Percentiles rank a stretch among this genome's conserved stretches.
Evolutionary conservation across 768 basidiomycete species (phyloP).

Genomic region (Suillus subluteus): DNA sequence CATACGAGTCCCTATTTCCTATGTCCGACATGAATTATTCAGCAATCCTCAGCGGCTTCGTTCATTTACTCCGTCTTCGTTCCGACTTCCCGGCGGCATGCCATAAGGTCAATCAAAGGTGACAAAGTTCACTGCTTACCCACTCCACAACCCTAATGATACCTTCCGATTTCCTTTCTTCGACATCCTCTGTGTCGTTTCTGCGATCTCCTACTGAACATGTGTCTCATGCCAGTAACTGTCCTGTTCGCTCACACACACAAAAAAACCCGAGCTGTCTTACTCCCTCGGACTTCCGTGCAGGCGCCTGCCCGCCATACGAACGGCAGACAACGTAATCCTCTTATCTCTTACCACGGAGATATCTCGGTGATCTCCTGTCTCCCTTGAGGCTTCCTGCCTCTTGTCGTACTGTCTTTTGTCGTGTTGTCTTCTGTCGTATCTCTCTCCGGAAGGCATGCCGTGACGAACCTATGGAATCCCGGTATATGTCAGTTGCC

Average conservation of each 20-base stretch:
- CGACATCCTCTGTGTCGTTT: conserved; percentile 5
- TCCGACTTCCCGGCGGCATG: conserved; percentile 21
- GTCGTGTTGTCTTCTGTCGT: conserved; percentile 2
- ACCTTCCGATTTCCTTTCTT: conserved; percentile 6
- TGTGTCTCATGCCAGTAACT: conserved; percentile 2
- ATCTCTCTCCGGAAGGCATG: not conserved
- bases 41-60: not conserved
- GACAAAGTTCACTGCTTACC: conserved; percentile 12
- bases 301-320: conserved; percentile 11
- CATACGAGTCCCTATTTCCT: not conserved
- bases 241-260: conserved; percentile 2
- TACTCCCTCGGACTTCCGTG: conserved; percentile 17
- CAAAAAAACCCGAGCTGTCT: not conserved
- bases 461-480: not conserved
- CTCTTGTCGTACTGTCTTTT: conserved; percentile 7
- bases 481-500: not conserved
- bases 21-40: conserved; percentile 6
- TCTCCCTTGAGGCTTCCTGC: conserved; percentile 18
- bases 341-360: conserved; percentile 14
- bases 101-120: conserved; percentile 9
- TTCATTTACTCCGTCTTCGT: conserved; percentile 11
- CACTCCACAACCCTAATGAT: conserved; percentile 15
- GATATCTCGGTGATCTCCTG: conserved; percentile 15
- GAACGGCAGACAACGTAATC: conserved; percentile 4
- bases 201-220: conserved; percentile 6